Conservation (phyloP, 2,329 filamentous ascomycete species). For the Tothia fuscella region DNA sequence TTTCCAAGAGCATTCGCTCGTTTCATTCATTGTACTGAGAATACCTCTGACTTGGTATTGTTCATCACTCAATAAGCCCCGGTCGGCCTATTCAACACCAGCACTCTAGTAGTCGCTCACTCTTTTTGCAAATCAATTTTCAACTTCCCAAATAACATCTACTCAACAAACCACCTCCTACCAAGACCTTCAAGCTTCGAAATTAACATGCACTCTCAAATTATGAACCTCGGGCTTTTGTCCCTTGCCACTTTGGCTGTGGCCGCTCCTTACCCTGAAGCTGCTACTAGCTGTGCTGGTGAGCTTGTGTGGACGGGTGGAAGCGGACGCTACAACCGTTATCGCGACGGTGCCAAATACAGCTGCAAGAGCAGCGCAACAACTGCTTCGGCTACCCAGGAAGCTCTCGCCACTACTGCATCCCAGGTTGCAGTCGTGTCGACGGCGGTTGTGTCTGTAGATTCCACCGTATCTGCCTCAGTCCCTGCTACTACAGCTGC, state of each 20-base stretch:
- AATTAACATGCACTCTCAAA: constrained; percentile 14
- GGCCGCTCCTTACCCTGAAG: constrained; percentile 22
- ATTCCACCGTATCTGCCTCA: constrained; percentile 2
- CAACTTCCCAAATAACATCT: background rate
- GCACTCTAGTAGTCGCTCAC: constrained; percentile 6
- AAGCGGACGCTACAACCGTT: too few relatives aligned
- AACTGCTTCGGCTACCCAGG: background rate
- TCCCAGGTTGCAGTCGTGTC: background rate
- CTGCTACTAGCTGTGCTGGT: background rate
- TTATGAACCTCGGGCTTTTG: constrained; percentile 30
- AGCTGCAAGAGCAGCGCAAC: background rate
- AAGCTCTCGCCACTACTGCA: background rate
- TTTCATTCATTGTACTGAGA: constrained; percentile 24
- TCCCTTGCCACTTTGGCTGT: constrained; percentile 29
- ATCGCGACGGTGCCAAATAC: constrained; percentile 1
- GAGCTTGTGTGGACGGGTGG: background rate
- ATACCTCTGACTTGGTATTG: constrained; percentile 25
- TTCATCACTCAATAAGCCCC: constrained; percentile 21
- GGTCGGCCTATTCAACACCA: constrained; percentile 26
- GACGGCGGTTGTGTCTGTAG: background rate
- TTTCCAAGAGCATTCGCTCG: constrained; percentile 31
- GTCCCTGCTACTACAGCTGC: background rate
- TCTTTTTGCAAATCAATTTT: constrained; percentile 2
- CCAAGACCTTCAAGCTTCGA: background rate
- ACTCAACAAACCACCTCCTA: background rate